Conservation (phyloP, 2,329 filamentous ascomycete genomes). For the Neonectria ditissima region DNA sequence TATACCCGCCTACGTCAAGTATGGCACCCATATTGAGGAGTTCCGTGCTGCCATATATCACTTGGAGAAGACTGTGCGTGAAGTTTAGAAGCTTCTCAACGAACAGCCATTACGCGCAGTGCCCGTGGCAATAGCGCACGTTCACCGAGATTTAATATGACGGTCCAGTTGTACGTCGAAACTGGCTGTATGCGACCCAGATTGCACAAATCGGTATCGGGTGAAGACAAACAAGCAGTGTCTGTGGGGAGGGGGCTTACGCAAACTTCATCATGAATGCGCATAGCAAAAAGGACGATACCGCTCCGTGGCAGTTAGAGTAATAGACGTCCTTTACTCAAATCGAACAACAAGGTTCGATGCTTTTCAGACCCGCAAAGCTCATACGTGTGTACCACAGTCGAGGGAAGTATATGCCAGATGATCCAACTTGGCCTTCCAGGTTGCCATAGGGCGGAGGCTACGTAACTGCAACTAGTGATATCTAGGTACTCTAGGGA, state of each 20-base stretch:
- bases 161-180: not conserved
- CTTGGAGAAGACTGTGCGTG: not conserved
- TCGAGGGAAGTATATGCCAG: not conserved
- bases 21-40: not conserved
- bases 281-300: not conserved
- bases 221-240: not conserved
- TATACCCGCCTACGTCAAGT: not conserved
- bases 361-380: not conserved
- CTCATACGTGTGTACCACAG: not conserved
- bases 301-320: not conserved
- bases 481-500: no score
- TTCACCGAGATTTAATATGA: not conserved
- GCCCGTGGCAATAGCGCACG: no score
- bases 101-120: no score
- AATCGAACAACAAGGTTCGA: not conserved
- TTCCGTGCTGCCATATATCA: not conserved
- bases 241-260: no score
- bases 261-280: no score
- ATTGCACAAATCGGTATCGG: not conserved
- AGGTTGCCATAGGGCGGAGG: no score
- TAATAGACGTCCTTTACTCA: not conserved
- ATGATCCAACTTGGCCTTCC: no score
- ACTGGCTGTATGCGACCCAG: not conserved
- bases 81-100: not conserved
- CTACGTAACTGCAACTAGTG: no score